phyloP scores from a whole-genome alignment of 176 grass and related monocot genomes.

The Sorghum bicolor region Sorghum_bicolor_NCBIv3 NC_012879.2:52329501-52330000 shows the following conservation, averaged over 20 bases:
- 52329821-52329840: constrained; percentile 57
- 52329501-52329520: background rate
- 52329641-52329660: background rate
- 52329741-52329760: background rate
- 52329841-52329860: constrained; percentile 70
- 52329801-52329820: constrained; percentile 7
- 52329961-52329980: constrained; percentile 86
- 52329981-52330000: constrained; percentile 50
- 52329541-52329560: background rate
- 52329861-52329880: constrained; percentile 45
- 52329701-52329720: constrained; percentile 23
- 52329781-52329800: constrained; percentile 6
- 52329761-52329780: background rate
- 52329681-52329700: constrained; percentile 32
- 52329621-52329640: background rate
- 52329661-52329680: background rate
- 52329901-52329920: constrained; percentile 57
- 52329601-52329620: background rate
- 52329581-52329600: background rate
- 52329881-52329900: constrained; percentile 49
- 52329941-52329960: constrained; percentile 59
- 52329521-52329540: background rate
- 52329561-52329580: background rate
- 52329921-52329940: constrained; percentile 51
- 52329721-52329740: background rate